A percentile compares a stretch with the other conserved stretches of the same genome.
Evolutionary conservation across 495 filamentous ascomycete genomes (phyloP).

Genomic region (Tirmania nivea): DNA sequence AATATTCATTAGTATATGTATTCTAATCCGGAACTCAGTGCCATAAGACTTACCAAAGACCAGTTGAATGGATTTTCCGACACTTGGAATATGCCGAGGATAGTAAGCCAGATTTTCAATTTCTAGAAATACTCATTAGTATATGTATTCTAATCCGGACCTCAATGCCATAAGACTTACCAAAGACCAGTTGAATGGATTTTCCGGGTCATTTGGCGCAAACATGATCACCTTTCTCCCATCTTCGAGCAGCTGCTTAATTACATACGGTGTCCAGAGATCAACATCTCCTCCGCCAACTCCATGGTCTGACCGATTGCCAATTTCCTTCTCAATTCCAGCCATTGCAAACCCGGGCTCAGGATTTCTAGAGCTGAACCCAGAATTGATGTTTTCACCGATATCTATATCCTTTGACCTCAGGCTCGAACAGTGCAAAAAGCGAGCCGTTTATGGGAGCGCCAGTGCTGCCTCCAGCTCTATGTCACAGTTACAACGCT

Average conservation of each 20-base stretch:
- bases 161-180: background rate
- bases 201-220: slow-evolving; percentile 26
- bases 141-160: background rate
- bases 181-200: slow-evolving; percentile 31
- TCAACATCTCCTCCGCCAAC: too few species aligned
- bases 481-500: too few species aligned
- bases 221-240: slow-evolving; percentile 20
- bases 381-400: too few species aligned
- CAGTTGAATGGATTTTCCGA: slow-evolving; percentile 36
- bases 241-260: slow-evolving; percentile 4
- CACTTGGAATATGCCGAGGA: slow-evolving; percentile 26
- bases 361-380: too few species aligned
- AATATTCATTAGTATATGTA: background rate
- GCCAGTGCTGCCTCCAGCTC: too few species aligned
- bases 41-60: slow-evolving; percentile 15
- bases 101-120: slow-evolving; percentile 26
- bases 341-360: too few species aligned
- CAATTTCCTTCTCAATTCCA: too few species aligned
- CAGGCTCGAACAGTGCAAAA: too few species aligned
- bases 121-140: background rate
- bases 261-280: background rate
- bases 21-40: too few species aligned
- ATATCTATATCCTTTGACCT: too few species aligned
- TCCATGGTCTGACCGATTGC: too few species aligned
- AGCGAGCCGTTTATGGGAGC: too few species aligned